Evolutionary conservation across 2,329 filamentous ascomycete genomes (phyloP), one percentile per base, ranked within the genome.

Genomic region (Aspergillus sp.): DNA sequence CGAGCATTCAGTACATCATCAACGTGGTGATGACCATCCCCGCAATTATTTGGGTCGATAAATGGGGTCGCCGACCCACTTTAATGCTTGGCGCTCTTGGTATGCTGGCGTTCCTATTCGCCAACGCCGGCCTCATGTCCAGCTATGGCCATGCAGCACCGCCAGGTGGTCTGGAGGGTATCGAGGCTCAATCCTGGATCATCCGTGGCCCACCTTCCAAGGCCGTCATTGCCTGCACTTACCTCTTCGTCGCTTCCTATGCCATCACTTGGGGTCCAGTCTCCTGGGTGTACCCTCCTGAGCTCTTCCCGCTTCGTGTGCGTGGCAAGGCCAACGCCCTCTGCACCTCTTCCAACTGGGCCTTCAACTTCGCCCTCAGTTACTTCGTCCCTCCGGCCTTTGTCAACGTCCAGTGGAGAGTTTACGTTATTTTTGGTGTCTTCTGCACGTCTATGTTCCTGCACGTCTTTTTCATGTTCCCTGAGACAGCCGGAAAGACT

Each of bases 1-100:
- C 86, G 30, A 84, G 83, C 7, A 89, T 90, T 62, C 86, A 90
- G 68, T 90, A 89, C 69, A 81, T 92, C 64, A 90, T 93, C 79
- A 93, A 93, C 70, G 89, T 93, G 2, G 62, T 86, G 52, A 89
- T 91, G 86, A 93, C 90, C 0, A 72, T 93, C 7, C 88, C 89
- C 0, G 89, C 89, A 1, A 81, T 93, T n/a, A 72, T 93, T 44
- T 93, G 80, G 76, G 83, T 92, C 65, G 90, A 95, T 65, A 80
- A 82, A 57, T 90, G 87, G 86, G 90, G 90, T 47, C 89, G 90
- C 61, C 89, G 89, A 41, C 79, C 78, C 4, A 84, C 87, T 3
- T 79, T 91, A 24, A 77, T 91, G 17, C 64, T 86, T 24, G 89
- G 88, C 41, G 83, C 87, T 3, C 75, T 83, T 27, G 75, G 88